A percentile compares a stretch with the other conserved stretches of the same genome.
These are phyloP conservation scores for Globisporangium spinosum DNA, from an alignment of 352 stramenopile genomes.

Conservation along the genomic window DNA sequence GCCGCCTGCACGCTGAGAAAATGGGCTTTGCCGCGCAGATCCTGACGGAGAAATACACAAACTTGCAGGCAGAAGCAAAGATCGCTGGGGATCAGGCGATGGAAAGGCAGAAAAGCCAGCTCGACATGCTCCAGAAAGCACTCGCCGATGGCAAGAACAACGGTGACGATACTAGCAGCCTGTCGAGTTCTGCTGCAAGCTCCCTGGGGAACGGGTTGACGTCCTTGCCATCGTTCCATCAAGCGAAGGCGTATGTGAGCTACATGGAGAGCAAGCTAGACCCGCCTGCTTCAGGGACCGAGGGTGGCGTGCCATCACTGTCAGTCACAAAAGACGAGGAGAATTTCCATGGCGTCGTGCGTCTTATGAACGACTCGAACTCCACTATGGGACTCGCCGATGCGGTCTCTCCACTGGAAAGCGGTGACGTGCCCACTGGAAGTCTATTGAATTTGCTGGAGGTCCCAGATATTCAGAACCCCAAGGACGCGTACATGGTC, in stretches of 20 bases:
- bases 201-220: constrained; percentile 38
- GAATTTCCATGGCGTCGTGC: constrained; percentile 47
- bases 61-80: constrained; percentile 38
- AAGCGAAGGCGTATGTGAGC: constrained; percentile 62
- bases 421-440: constrained; percentile 7
- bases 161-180: constrained; percentile 31
- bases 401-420: constrained; percentile 15
- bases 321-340: constrained; percentile 44
- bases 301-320: neutral
- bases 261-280: constrained; percentile 59
- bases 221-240: constrained; percentile 61
- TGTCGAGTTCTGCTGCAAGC: neutral
- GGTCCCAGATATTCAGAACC: constrained; percentile 67
- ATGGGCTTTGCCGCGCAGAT: constrained; percentile 36
- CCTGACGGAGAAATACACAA: constrained; percentile 35
- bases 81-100: constrained; percentile 50
- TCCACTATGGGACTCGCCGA: constrained; percentile 32
- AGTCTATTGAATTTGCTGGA: constrained; percentile 35
- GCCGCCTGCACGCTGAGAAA: constrained; percentile 56
- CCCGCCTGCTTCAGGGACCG: neutral
- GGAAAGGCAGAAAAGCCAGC: constrained; percentile 47
- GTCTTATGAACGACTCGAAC: constrained; percentile 35
- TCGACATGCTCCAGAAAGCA: constrained; percentile 48
- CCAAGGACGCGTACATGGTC: constrained; percentile 86
- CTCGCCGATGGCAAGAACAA: constrained; percentile 42